Conservation (phyloP, 768 basidiomycete species). For the Postia placenta region DNA sequence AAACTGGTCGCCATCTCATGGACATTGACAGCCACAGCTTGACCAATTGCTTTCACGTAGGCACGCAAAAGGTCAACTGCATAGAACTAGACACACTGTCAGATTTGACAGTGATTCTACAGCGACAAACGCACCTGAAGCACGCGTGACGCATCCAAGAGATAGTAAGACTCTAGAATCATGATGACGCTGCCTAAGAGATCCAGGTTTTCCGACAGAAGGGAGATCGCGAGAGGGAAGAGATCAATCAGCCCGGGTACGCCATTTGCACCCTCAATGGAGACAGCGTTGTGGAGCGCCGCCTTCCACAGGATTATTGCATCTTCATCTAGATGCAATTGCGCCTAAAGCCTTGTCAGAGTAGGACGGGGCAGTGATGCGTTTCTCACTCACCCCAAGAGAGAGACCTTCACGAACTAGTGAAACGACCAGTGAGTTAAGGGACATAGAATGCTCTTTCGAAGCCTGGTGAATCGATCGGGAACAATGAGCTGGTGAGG, state of each 20-base stretch:
- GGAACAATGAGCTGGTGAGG: no score
- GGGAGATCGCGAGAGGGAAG: constrained; percentile 53
- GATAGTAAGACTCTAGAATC: constrained; percentile 72
- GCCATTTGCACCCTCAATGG: constrained; percentile 41
- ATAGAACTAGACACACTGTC: constrained; percentile 39
- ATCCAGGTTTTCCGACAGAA: constrained; percentile 67
- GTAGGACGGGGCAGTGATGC: background rate
- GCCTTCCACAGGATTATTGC: constrained; percentile 70
- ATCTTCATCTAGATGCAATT: constrained; percentile 73
- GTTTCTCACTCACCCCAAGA: constrained; percentile 14
- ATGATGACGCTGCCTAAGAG: constrained; percentile 59
- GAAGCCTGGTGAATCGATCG: constrained; percentile 47
- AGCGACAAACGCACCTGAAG: constrained; percentile 45
- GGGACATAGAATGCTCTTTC: constrained; percentile 31
- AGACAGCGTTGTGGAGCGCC: constrained; percentile 58
- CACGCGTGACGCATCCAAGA: constrained; percentile 60
- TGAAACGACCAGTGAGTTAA: constrained; percentile 16
- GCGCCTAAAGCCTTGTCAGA: constrained; percentile 35
- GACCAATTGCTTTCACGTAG: constrained; percentile 44
- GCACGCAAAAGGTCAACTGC: constrained; percentile 54
- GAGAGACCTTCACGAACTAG: constrained; percentile 21
- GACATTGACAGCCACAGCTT: constrained; percentile 47
- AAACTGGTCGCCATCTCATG: constrained; percentile 58
- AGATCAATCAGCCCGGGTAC: constrained; percentile 53
- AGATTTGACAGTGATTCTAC: background rate